Evolutionary conservation across 441 rosid species (phyloP), one percentile per base, ranked within the genome.

Genomic region (Erodium chrysanthum): DNA sequence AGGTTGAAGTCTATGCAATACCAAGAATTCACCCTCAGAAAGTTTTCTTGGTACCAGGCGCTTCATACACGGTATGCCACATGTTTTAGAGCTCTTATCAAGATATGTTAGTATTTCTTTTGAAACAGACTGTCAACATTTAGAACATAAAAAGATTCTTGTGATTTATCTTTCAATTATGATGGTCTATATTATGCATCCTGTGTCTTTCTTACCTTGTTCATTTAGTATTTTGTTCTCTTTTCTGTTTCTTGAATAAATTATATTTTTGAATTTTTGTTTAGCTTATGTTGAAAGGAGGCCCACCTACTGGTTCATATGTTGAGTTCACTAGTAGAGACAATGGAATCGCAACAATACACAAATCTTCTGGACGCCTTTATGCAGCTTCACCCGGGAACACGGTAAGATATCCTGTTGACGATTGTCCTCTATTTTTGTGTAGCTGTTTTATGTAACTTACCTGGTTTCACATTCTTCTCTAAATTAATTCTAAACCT

Each of bases 21-120:
- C 89, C 90, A 67, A 84, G 74, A 77, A 83, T 94, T 74, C 88
- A 89, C 72, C 98, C 98, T 37, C 78, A 73, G 31, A 80, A 83
- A 62, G 80, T 91, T 65, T 94, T 84, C 79, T 84, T 94, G 72
- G 90, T 82, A 71, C 98, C 98, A 46, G 98, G 97, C 74, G 90
- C 96, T 77, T 86, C 92, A 48, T 91, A 85, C 77, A 71, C 74
- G 96, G 98, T 94, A 87, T 74, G 86, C 70, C 75, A 42, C 35
- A 12, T 72, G 56, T 11, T 31, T n/a, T n/a, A n/a, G n/a, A n/a
- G n/a, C n/a, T n/a, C n/a, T n/a, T n/a, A n/a, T n/a, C n/a, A n/a
- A n/a, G n/a, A n/a, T n/a, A n/a, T 37, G 11, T 69, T 68, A 14
- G 62, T 50, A 22, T 72, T 5, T 27, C 17, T 60, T 48, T 23